These are phyloP conservation scores for Psilocybe tampanensis DNA, from an alignment of 768 basidiomycete species.

Conservation along the genomic window DNA sequence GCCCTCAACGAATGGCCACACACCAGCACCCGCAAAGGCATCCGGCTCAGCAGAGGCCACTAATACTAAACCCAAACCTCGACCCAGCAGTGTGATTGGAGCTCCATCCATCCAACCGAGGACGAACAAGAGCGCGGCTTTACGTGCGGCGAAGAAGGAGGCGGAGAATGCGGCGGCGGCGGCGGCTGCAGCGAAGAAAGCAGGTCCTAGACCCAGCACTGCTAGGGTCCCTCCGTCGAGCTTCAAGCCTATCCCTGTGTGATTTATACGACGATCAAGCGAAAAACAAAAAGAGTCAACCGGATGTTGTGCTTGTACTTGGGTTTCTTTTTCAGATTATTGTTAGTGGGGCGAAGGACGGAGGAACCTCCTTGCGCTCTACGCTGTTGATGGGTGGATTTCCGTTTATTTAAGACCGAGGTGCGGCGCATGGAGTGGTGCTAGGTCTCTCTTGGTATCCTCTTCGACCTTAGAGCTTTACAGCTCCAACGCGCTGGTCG, in stretches of 20 bases:
- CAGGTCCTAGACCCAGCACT: slow-evolving; percentile 22
- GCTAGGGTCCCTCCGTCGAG: slow-evolving; percentile 39
- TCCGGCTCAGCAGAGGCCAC: slow-evolving; percentile 12
- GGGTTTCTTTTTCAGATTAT: too few relatives aligned
- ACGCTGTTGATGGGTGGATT: too few relatives aligned
- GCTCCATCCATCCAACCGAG: slow-evolving; percentile 68
- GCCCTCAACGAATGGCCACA: background rate
- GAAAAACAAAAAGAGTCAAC: background rate
- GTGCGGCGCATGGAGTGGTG: too few relatives aligned
- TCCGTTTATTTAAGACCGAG: too few relatives aligned
- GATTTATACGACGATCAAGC: background rate
- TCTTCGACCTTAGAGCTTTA: too few relatives aligned
- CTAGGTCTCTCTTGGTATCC: too few relatives aligned
- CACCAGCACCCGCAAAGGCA: background rate
- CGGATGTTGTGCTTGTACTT: background rate
- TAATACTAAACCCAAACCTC: slow-evolving; percentile 40
- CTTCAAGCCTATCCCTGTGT: slow-evolving; percentile 37
- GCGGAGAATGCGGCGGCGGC: slow-evolving; percentile 46
- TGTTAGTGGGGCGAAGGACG: too few relatives aligned
- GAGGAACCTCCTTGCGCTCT: too few relatives aligned
- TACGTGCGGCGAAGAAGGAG: slow-evolving; percentile 72
- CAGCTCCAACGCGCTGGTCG: too few relatives aligned
- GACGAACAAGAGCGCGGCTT: slow-evolving; percentile 71
- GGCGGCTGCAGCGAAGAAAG: slow-evolving; percentile 43
- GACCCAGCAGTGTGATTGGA: slow-evolving; percentile 53